phyloP scores from a whole-genome alignment of 2,329 filamentous ascomycete species.

The Penicillium italicum region DNA sequence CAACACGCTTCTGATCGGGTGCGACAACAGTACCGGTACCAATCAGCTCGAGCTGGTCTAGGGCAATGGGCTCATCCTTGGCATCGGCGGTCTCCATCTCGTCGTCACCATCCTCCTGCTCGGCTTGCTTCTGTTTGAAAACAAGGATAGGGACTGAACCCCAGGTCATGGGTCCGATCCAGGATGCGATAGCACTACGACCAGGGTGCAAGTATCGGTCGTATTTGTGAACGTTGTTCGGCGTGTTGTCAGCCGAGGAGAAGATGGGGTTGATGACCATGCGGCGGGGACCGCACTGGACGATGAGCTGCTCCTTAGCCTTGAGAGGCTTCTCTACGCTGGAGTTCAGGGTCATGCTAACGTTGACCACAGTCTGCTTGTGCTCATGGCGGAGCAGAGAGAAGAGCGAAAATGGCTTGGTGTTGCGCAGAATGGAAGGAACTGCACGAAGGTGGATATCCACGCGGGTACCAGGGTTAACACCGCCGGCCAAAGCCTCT shows the following conservation, averaged over 20 bases:
- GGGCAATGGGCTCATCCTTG: conserved; percentile 37
- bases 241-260: conserved; percentile 82
- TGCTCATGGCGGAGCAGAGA: conserved; percentile 91
- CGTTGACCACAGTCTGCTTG: conserved; percentile 86
- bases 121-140: conserved; percentile 58
- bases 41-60: conserved; percentile 63
- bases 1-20: conserved; percentile 68
- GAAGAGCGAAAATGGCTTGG: conserved; percentile 69
- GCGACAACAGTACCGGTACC: conserved; percentile 84
- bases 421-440: conserved; percentile 52
- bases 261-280: conserved; percentile 87
- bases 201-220: conserved; percentile 88
- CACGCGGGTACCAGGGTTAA: conserved; percentile 78
- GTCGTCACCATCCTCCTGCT: conserved; percentile 32
- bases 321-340: conserved; percentile 74
- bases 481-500: conserved; percentile 84
- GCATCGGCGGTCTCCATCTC: conserved; percentile 46
- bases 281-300: conserved; percentile 85
- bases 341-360: conserved; percentile 79
- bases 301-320: conserved; percentile 85
- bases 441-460: conserved; percentile 68
- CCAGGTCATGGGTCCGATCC: conserved; percentile 89
- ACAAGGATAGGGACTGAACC: conserved; percentile 86
- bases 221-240: conserved; percentile 97
- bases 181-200: conserved; percentile 80